Evolutionary conservation across 441 rosid species (phyloP).

Genomic region (Pelargonium exstipulatum): DNA sequence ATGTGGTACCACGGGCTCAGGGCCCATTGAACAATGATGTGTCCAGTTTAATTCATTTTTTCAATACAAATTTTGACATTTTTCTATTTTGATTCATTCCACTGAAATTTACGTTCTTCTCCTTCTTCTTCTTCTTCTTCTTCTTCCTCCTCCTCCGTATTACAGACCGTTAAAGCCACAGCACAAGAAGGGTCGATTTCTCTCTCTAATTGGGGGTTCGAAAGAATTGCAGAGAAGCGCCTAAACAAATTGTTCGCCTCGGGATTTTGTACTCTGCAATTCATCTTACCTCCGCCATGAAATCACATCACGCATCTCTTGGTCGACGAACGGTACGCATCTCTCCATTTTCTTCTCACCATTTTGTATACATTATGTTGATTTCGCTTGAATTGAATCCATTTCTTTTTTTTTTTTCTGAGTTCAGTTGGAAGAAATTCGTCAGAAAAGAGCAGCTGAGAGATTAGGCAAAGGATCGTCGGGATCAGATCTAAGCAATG

Average conservation of each 20-base stretch:
- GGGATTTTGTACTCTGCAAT: slow-evolving; percentile 9
- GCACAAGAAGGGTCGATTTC: background rate
- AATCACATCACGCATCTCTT: slow-evolving; percentile 67
- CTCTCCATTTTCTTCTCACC: background rate
- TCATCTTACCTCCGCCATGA: slow-evolving; percentile 34
- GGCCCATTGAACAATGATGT: too few species aligned
- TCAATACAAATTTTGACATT: too few species aligned
- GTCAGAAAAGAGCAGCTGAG: slow-evolving; percentile 89
- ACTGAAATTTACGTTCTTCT: too few species aligned
- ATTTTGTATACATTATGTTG: background rate
- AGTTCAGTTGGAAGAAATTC: slow-evolving; percentile 76
- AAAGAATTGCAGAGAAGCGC: slow-evolving; percentile 4
- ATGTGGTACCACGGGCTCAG: too few species aligned
- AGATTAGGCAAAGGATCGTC: slow-evolving; percentile 72
- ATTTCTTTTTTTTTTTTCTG: slow-evolving; percentile 11
- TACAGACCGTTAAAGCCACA: background rate
- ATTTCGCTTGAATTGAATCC: slow-evolving; percentile 4
- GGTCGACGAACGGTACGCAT: slow-evolving; percentile 82
- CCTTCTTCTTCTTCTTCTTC: too few species aligned
- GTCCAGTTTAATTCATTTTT: too few species aligned
- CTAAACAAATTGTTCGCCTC: background rate
- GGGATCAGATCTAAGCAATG: slow-evolving; percentile 69
- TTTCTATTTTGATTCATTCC: too few species aligned
- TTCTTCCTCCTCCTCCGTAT: too few species aligned
- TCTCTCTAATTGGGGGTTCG: background rate